Base-by-base conservation (phyloP, 225 moss, liverwort and hornwort species). In the Marchantia paleacea region DNA sequence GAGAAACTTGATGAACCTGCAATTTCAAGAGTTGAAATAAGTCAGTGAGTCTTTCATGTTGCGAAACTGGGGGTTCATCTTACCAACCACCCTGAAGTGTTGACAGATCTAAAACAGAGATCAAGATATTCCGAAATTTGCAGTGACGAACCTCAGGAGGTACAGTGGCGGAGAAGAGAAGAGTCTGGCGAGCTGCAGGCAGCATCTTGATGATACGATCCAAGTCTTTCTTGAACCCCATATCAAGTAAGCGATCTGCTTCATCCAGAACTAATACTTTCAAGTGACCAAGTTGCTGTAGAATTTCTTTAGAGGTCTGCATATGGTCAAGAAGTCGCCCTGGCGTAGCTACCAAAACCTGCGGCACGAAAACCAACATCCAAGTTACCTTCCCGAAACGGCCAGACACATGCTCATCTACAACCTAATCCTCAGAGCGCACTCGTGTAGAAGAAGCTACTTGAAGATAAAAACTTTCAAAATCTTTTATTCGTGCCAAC, bases 301-400 rank as follows among this genome's bases (percentile, higher is more conserved):
- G 81, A 69, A 99, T 80, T 18, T 90, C 89, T 76, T 80, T 83
- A 72, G 83, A 89, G 76, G 86, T 83, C 72, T 85, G 86, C 81
- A 99, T 93, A 83, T 99, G 97, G 80, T 99, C 97, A 29, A 99
- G 90, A 22, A 99, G 80, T 74, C 97, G 91, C 78, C 97, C 97
- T 12, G 97, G 97, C 51, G 97, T 99, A 78, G 90, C 97, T 7
- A 99, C 95, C 70, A 99, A 82, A 84, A 96, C 88, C 96, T 96
- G 64, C 62, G 82, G 77, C 22, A 80, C 5, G 81, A 29, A 47
- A 26, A 9, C 8, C 50, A 25, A 28, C 10, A 24, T 12, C 50
- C 51, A 50, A 24, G 51, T 51, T 72, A 72, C 18, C 39, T 8
- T 29, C 15, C 14, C 48, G 6, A 15, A 58, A 58, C 16, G 58